These are phyloP conservation scores for Colletotrichum truncatum DNA, from an alignment of 2,329 filamentous ascomycete species.

Conservation along the genomic window DNA sequence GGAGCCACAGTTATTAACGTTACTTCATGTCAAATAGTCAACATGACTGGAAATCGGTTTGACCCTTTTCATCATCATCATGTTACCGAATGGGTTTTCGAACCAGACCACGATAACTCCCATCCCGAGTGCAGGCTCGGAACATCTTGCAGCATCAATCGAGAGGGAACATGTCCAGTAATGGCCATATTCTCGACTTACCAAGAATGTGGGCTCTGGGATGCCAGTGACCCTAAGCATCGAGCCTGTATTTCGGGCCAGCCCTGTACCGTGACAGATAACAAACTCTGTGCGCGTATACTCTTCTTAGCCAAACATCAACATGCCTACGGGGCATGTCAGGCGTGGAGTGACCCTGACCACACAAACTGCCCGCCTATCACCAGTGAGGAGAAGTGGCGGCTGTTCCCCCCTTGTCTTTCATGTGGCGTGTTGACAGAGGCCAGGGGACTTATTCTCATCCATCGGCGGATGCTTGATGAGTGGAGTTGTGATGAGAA, in stretches of 20 bases:
- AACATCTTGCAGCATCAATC: background rate
- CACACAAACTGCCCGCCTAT: background rate
- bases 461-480: conserved; percentile 3
- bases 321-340: background rate
- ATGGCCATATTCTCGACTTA: background rate
- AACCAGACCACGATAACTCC: background rate
- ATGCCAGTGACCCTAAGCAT: conserved; percentile 11
- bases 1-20: no score
- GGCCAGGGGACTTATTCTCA: background rate
- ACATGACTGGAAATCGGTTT: background rate
- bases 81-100: background rate
- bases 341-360: background rate
- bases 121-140: background rate
- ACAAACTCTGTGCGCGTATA: background rate
- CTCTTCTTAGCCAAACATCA: background rate
- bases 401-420: background rate
- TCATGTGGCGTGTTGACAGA: background rate
- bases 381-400: background rate
- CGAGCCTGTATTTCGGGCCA: background rate
- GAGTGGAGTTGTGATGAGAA: background rate
- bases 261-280: background rate
- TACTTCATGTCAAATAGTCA: background rate
- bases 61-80: background rate
- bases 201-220: background rate
- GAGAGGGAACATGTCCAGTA: background rate